A percentile compares a stretch with the other conserved stretches of the same genome.
These are phyloP conservation scores for Stenocarpella maydis DNA, from an alignment of 2,329 filamentous ascomycete species.

Conservation along the genomic window DNA sequence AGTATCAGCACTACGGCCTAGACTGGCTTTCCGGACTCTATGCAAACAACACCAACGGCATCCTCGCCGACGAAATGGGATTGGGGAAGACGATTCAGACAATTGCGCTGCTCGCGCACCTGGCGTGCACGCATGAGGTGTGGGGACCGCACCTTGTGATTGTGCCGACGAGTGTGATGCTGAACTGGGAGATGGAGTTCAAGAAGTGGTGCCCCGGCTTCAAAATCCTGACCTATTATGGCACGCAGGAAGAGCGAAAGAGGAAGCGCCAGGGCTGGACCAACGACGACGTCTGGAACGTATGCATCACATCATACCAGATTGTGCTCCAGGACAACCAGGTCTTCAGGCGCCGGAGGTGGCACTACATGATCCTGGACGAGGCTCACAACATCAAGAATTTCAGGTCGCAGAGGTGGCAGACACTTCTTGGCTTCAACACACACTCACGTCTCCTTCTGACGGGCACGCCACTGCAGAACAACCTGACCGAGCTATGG, in stretches of 20 bases:
- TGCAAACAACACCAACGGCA: constrained; percentile 91
- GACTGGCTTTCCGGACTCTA: constrained; percentile 97
- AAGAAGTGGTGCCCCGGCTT: constrained; percentile 99
- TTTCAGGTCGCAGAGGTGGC: constrained; percentile 97
- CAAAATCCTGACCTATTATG: constrained; percentile 97
- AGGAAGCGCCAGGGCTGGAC: constrained; percentile 93
- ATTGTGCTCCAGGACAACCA: constrained; percentile 93
- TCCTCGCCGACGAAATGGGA: constrained; percentile 98
- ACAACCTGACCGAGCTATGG: constrained; percentile 97
- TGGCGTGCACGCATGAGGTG: constrained; percentile 87
- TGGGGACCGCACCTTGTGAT: constrained; percentile 98
- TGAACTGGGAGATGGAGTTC: constrained; percentile 99
- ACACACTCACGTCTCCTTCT: constrained; percentile 86
- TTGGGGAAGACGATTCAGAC: constrained; percentile 98
- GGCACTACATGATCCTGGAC: constrained; percentile 98
- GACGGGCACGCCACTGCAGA: constrained; percentile 94
- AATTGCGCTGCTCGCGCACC: constrained; percentile 89
- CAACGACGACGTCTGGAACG: constrained; percentile 93
- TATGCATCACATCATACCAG: constrained; percentile 97
- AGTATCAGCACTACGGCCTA: constrained; percentile 96
- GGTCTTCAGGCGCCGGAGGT: constrained; percentile 88
- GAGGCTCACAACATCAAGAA: constrained; percentile 99
- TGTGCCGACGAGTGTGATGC: constrained; percentile 96
- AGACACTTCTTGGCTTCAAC: constrained; percentile 92
- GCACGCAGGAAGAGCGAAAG: constrained; percentile 89